Evolutionary conservation across 306 rosid genomes (phyloP), one percentile per base, ranked within the genome.

Genomic region (Astragalus glycyphyllos): DNA sequence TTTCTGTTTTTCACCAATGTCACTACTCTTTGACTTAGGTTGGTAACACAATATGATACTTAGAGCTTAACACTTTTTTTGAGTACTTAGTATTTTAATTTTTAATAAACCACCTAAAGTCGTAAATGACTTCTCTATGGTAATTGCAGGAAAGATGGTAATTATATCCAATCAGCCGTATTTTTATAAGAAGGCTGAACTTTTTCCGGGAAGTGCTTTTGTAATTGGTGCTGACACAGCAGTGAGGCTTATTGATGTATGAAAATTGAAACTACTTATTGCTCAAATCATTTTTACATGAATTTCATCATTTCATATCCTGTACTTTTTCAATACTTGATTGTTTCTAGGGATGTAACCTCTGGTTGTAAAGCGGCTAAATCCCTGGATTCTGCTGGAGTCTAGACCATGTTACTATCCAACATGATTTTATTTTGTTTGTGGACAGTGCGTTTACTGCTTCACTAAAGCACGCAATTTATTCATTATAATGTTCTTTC

Each of bases 171-270:
- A 80, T 80, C 92, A 90, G 69, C 97, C 97, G 48, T 90, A 59
- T 64, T 90, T 94, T 72, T 89, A 90, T 58, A 89, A 90, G 88
- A 94, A 90, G 86, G 96, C 95, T 35, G 96, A 90, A 77, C 82
- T 89, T 57, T 94, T 90, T 80, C 97, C 96, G 5, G 96, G 96
- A 74, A 89, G 95, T 86, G 90, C 92, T 44, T 94, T 94, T 82
- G 96, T 94, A 74, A 87, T 90, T 80, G 97, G 98, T 14, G 95
- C 84, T 40, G 98, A 94, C 81, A 94, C 98, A 35, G 97, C 84
- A 78, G 92, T 72, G 73, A 87, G 98, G 87, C 82, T 90, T 71
- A 76, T 90, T 41, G 64, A 90, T 75, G 97, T 94, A 94, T 37
- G 97, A 10, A 64, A 56, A 68, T 37, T 37, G 97, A 10, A 64